A percentile compares a stretch with the other conserved stretches of the same genome.
These are phyloP conservation scores for Nothopassalora personata DNA, from an alignment of 2,329 filamentous ascomycete genomes.

Conservation along the genomic window DNA sequence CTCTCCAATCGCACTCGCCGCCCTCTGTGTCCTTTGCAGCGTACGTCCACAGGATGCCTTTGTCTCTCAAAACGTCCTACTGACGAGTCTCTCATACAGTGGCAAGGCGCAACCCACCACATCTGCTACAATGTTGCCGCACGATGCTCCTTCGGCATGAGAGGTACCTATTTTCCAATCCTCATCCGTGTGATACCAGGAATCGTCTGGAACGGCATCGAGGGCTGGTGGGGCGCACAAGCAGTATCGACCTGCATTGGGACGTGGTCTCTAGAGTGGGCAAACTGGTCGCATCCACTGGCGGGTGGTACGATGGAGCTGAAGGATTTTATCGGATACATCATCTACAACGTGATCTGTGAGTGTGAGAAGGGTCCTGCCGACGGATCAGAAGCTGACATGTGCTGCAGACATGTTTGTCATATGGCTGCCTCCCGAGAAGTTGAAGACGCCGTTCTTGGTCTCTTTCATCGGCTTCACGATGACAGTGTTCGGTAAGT, in stretches of 20 bases:
- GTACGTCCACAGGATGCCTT: too few relatives aligned
- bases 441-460: conserved; percentile 11
- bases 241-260: conserved; percentile 14
- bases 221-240: conserved; percentile 14
- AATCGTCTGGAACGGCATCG: conserved; percentile 15
- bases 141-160: conserved; percentile 7
- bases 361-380: background rate
- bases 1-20: conserved; percentile 14
- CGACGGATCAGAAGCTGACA: background rate
- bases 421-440: conserved; percentile 13
- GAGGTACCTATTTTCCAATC: conserved; percentile 11
- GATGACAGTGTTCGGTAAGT: conserved; percentile 8
- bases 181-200: conserved; percentile 14
- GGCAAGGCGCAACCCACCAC: conserved; percentile 11
- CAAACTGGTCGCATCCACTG: conserved; percentile 11
- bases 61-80: too few relatives aligned
- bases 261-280: conserved; percentile 12
- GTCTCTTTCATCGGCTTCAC: conserved; percentile 11
- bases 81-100: background rate
- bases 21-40: conserved; percentile 13
- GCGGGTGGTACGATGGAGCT: conserved; percentile 11
- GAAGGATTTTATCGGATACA: conserved; percentile 12
- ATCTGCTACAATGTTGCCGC: conserved; percentile 14
- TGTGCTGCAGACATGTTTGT: conserved; percentile 7
- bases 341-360: background rate